Evolutionary conservation across 306 rosid species (phyloP), one percentile per base, ranked within the genome.

Genomic region (Dryas drummondii): DNA sequence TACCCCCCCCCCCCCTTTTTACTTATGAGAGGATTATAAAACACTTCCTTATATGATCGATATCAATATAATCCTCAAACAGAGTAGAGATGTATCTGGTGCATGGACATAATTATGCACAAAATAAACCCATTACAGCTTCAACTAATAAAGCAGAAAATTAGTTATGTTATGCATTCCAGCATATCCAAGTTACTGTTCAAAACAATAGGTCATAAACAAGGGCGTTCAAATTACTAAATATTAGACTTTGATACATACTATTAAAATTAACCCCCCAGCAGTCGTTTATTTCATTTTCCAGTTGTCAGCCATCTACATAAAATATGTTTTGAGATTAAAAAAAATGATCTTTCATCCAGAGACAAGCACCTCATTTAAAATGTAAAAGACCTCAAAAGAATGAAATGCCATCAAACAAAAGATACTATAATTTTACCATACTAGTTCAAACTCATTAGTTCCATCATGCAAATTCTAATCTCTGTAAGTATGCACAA

Each of bases 391-490:
- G 1, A 56, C 9, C 15, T 59, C 42, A 26, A 5, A 57, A 57
- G 40, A 9, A 6, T 55, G 60, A 61, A 63, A 63, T 42, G 48
- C 22, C 26, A 16, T 42, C 27, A 42, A 42, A 16, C 6, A 8
- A 42, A 42, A 16, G 7, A 42, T 41, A 16, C 32, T 47, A 7
- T 7, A 15, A 17, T 50, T 65, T 37, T 22, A 60, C 26, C 50
- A 79, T 72, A 72, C 44, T 60, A 47, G 74, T 54, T 48, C 51
- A 14, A 15, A 64, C 52, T 57, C 70, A 57, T 3, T 67, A 68
- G 58, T 74, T 63, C 60, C 57, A 71, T 56, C 70, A 44, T 11
- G 2, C 9, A 32, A 55, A 5, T 12, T 12, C 19, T 14, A 42
- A 5, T 44, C 66, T 11, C 71, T 3, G 32, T 32, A 59, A 58